These are phyloP conservation scores for Capronia epimyces DNA, from an alignment of 2,329 filamentous ascomycete species.

Conservation along the genomic window DNA sequence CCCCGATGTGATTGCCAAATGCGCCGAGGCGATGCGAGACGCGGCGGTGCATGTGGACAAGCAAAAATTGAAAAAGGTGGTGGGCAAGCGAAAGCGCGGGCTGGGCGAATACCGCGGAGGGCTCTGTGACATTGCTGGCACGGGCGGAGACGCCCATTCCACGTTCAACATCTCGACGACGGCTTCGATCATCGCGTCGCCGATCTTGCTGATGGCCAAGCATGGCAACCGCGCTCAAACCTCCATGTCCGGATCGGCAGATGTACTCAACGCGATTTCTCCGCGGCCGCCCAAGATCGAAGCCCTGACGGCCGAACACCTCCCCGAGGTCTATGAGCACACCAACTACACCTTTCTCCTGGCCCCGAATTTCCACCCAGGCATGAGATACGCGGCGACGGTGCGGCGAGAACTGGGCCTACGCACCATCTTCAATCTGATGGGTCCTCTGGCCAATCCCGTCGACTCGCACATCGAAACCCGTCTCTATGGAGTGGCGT, in stretches of 20 bases:
- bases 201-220: slow-evolving; percentile 80
- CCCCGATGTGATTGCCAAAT: slow-evolving; percentile 79
- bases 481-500: slow-evolving; percentile 85
- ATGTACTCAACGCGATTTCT: slow-evolving; percentile 71
- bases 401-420: slow-evolving; percentile 85
- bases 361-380: slow-evolving; percentile 91
- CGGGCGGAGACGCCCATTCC: slow-evolving; percentile 90
- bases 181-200: slow-evolving; percentile 82
- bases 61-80: slow-evolving; percentile 53
- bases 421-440: slow-evolving; percentile 94
- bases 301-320: slow-evolving; percentile 65
- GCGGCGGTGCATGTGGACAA: slow-evolving; percentile 70
- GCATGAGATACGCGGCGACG: slow-evolving; percentile 81
- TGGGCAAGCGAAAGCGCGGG: slow-evolving; percentile 49
- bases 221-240: slow-evolving; percentile 95
- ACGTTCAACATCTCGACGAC: slow-evolving; percentile 99
- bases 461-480: slow-evolving; percentile 80
- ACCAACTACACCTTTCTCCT: slow-evolving; percentile 95
- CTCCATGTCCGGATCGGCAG: slow-evolving; percentile 90
- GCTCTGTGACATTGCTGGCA: slow-evolving; percentile 92
- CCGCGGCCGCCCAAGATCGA: slow-evolving; percentile 68
- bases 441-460: slow-evolving; percentile 88
- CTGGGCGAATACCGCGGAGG: slow-evolving; percentile 77
- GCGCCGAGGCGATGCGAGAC: slow-evolving; percentile 75
- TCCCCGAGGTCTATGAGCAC: slow-evolving; percentile 66